Evolutionary conservation across 2,329 filamentous ascomycete genomes (phyloP).

Genomic region (Venturiaceae sp.): DNA sequence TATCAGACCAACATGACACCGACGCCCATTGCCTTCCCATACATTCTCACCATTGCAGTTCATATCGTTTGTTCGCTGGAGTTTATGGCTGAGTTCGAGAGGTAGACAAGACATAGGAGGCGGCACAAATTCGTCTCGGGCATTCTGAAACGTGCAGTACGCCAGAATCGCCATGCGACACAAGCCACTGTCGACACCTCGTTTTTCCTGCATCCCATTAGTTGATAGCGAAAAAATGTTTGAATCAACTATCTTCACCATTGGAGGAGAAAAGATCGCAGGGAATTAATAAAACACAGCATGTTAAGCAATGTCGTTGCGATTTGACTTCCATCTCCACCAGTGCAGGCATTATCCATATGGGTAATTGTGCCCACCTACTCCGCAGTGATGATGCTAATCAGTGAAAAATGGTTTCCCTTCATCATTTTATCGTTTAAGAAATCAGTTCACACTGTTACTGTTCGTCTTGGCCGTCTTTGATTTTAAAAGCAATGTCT

Average conservation of each 20-base stretch:
- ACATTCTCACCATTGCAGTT: background rate
- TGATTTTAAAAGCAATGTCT: too few species aligned
- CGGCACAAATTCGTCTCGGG: background rate
- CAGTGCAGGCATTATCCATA: background rate
- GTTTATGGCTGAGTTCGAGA: background rate
- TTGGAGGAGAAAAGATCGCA: background rate
- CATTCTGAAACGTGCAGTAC: constrained; percentile 3
- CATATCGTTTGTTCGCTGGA: background rate
- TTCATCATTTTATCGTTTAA: too few species aligned
- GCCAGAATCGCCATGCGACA: background rate
- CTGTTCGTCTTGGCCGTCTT: too few species aligned
- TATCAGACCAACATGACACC: too few species aligned
- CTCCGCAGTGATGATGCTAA: too few species aligned
- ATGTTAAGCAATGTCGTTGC: background rate
- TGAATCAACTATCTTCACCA: background rate
- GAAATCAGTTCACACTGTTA: too few species aligned
- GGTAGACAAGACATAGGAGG: background rate
- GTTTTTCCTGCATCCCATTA: background rate
- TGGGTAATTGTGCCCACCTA: background rate
- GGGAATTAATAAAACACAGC: background rate
- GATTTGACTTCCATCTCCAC: background rate
- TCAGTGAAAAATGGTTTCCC: too few species aligned
- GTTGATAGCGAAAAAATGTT: background rate
- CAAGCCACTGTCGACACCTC: background rate
- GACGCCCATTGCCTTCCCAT: background rate